These are phyloP conservation scores for Eucalyptus caleyi DNA, from an alignment of 345 rosid species.

Conservation along the genomic window DNA sequence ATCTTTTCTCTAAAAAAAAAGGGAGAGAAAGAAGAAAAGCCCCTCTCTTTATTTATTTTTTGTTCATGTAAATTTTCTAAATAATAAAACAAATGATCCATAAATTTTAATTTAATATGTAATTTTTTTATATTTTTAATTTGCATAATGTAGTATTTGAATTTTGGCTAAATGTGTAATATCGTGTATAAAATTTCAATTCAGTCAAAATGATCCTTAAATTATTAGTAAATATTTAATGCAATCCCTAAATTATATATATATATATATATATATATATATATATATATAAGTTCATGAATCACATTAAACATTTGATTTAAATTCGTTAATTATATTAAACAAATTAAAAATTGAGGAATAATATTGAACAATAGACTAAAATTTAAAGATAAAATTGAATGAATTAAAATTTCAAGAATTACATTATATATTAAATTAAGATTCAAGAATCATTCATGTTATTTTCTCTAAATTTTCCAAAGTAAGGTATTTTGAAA, in stretches of 20 bases:
- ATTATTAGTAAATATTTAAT: background rate
- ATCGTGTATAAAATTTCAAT: background rate
- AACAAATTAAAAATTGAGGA: background rate
- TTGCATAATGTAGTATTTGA: fast-evolving
- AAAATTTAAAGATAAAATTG: background rate
- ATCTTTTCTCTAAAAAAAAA: background rate
- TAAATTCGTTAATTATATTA: fast-evolving
- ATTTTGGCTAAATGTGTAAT: background rate
- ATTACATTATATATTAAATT: background rate
- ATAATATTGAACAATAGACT: background rate
- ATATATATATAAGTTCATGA: background rate
- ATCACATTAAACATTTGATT: fast-evolving
- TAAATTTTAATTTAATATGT: fast-evolving
- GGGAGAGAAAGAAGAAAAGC: background rate
- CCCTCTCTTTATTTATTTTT: background rate
- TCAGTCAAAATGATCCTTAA: background rate
- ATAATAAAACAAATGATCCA: background rate
- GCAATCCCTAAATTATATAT: fast-evolving
- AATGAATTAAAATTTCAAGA: fast-evolving
- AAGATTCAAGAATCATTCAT: fast-evolving
- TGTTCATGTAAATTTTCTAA: background rate
- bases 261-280: background rate
- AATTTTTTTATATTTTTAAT: background rate
- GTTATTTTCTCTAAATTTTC: background rate
- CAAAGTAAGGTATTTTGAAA: background rate